Evolutionary conservation across 2,329 filamentous ascomycete species (phyloP).

Genomic region (Nemania sp.): DNA sequence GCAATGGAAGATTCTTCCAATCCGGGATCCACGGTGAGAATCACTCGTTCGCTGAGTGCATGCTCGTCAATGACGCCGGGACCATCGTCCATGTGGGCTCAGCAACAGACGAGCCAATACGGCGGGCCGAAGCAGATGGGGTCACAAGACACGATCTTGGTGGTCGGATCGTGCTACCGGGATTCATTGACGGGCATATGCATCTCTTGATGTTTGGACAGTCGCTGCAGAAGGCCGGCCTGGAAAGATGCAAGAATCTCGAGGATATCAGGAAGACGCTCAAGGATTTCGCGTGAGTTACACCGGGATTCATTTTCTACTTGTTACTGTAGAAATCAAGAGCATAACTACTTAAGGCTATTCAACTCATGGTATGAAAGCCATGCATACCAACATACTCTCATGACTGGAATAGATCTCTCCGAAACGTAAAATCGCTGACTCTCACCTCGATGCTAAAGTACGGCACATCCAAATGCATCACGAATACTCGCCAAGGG

Average conservation of each 20-base stretch:
- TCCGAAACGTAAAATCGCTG: constrained; percentile 2
- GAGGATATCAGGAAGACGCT: constrained; percentile 54
- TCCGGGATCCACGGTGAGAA: constrained; percentile 38
- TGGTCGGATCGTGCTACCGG: constrained; percentile 51
- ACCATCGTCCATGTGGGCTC: constrained; percentile 44
- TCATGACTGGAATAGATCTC: neutral
- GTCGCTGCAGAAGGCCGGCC: constrained; percentile 53
- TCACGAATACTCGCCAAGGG: constrained; percentile 54
- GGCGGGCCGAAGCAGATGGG: constrained; percentile 32
- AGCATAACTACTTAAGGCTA: neutral
- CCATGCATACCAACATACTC: neutral
- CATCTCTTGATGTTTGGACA: constrained; percentile 60
- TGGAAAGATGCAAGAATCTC: constrained; percentile 51
- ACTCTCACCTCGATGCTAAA: constrained; percentile 6
- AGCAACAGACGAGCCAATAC: constrained; percentile 38
- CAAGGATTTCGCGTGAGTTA: constrained; percentile 44
- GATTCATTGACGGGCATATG: constrained; percentile 62
- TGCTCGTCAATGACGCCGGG: constrained; percentile 42
- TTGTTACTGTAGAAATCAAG: neutral
- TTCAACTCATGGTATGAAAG: neutral
- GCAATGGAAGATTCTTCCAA: constrained; percentile 62
- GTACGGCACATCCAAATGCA: constrained; percentile 45
- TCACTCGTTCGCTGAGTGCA: constrained; percentile 42
- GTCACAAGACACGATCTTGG: constrained; percentile 41
- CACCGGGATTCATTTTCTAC: neutral